phyloP scores from a whole-genome alignment of 129 eudicot species.

The Daucus carota region DH1_v3.0 NC_030382.2:53612501-53613000 shows the following conservation, averaged over 20 bases:
- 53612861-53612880: not conserved
- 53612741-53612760: not conserved
- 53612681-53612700: conserved; percentile 1
- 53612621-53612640: not conserved
- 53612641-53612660: not conserved
- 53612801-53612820: too few species aligned
- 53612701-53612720: not conserved
- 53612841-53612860: not conserved
- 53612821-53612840: not conserved
- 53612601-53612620: not conserved
- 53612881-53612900: not conserved
- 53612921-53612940: not conserved
- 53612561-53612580: not conserved
- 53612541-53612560: not conserved
- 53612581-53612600: not conserved
- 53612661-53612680: not conserved
- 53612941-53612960: not conserved
- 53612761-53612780: not conserved
- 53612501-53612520: not conserved
- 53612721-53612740: not conserved
- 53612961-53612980: not conserved
- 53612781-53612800: too few species aligned
- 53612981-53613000: not conserved
- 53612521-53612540: not conserved
- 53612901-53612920: not conserved